Evolutionary conservation across 2,329 filamentous ascomycete species (phyloP).

Genomic region (Coleophoma cylindrospora): DNA sequence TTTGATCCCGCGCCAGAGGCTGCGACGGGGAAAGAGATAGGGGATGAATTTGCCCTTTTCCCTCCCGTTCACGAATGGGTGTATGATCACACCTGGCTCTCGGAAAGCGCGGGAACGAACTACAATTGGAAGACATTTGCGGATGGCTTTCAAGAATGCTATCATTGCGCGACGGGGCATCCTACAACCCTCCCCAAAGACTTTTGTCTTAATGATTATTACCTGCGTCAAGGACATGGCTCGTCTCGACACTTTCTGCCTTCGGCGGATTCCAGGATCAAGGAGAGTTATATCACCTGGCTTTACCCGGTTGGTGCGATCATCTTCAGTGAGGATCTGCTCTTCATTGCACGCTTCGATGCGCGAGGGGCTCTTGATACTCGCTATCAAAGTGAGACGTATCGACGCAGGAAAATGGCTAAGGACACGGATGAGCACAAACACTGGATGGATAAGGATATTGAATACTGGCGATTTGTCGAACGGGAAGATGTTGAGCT

Average conservation of each 20-base stretch:
- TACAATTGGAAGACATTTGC: conserved; percentile 10
- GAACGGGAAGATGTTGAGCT: conserved; percentile 1
- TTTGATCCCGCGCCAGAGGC: conserved; percentile 18
- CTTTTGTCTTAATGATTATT: conserved; percentile 1
- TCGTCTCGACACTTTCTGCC: conserved; percentile 1
- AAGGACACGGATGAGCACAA: not conserved
- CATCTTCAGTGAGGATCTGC: conserved; percentile 1
- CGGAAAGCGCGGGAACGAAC: not conserved
- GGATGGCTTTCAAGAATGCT: conserved; percentile 48
- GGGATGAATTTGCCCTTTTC: conserved; percentile 24
- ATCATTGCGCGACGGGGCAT: conserved; percentile 44
- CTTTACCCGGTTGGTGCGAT: conserved; percentile 1
- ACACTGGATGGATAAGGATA: conserved; percentile 1
- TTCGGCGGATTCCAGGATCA: not conserved
- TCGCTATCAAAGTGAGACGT: conserved; percentile 1
- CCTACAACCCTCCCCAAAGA: conserved; percentile 20
- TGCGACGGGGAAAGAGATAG: conserved; percentile 19
- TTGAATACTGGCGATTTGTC: conserved; percentile 2
- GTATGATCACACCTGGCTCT: conserved; percentile 6
- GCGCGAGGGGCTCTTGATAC: not conserved
- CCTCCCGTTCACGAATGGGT: not conserved
- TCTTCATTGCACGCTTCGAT: conserved; percentile 2
- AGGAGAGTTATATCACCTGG: conserved; percentile 3
- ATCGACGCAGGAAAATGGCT: not conserved
- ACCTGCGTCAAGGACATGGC: conserved; percentile 1